Conservation (phyloP, 2,329 filamentous ascomycete genomes). For the Onygena corvina region DNA sequence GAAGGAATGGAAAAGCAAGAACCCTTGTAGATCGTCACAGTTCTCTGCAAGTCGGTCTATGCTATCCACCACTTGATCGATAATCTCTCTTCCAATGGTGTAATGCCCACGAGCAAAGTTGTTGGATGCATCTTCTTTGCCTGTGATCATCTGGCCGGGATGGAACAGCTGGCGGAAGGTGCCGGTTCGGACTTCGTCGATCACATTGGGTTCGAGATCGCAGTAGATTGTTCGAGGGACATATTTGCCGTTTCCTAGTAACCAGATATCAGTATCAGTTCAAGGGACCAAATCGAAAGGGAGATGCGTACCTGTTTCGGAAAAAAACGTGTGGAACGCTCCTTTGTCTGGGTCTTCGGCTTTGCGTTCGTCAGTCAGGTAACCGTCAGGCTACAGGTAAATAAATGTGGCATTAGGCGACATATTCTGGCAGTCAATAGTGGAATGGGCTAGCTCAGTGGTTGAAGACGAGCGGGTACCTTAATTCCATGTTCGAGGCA, state of each 20-base stretch:
- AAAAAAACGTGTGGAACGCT: constrained; percentile 99
- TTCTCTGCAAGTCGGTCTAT: constrained; percentile 94
- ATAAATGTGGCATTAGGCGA: neutral
- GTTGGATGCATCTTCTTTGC: constrained; percentile 99
- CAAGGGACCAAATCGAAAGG: constrained; percentile 8
- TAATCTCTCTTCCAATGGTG: constrained; percentile 98
- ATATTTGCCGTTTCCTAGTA: constrained; percentile 87
- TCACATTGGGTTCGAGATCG: constrained; percentile 98
- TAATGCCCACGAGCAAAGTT: constrained; percentile 99
- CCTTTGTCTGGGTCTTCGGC: constrained; percentile 71
- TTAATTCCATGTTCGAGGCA: constrained; percentile 99
- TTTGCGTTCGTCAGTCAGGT: constrained; percentile 96
- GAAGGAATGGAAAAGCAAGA: constrained; percentile 64
- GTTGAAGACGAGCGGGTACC: constrained; percentile 46
- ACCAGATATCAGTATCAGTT: constrained; percentile 12
- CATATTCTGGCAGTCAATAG: neutral
- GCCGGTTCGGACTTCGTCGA: constrained; percentile 98
- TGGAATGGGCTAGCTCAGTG: neutral
- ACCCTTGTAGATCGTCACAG: constrained; percentile 95
- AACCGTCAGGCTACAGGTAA: constrained; percentile 72
- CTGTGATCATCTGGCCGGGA: constrained; percentile 98
- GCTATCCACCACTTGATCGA: constrained; percentile 95
- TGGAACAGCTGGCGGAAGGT: constrained; percentile 95
- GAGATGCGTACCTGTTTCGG: constrained; percentile 72
- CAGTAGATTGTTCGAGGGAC: constrained; percentile 98